Evolutionary conservation across 2,329 filamentous ascomycete genomes (phyloP), one percentile per base, ranked within the genome.

Genomic region (Curvularia spicifera): DNA sequence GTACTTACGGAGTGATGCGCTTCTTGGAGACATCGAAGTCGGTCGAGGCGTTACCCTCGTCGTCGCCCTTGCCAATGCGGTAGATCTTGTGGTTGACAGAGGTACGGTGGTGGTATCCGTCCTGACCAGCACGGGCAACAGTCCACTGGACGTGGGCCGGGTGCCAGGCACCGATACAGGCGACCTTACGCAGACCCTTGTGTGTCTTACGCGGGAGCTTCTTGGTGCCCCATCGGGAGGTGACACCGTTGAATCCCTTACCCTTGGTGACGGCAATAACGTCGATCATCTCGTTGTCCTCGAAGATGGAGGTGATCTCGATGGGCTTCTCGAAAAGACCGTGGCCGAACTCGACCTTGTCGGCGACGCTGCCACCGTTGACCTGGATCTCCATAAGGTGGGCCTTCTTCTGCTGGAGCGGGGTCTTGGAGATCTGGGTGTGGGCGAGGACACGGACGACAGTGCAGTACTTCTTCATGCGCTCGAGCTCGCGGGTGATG

Each of bases 401-500:
- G 78, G 95, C 94, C 91, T 98, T 99, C 93, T 99, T 99, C 88
- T 99, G 95, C 91, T 97, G 98, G 83, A 99, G 90, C 68, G 95
- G 94, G 64, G 95, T 98, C 90, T 96, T 94, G 89, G 90, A 89
- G 88, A 98, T 93, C 86, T 99, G 95, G 75, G 95, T 97, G 90
- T 99, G 95, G 82, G 95, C 94, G 81, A 99, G 93, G 73, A 99
- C 89, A 83, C 95, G 95, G 86, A 99, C 91, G 82, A 98, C 93
- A 75, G 93, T 95, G 91, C 94, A 97, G 92, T 99, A 99, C 88
- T 98, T 98, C 92, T 97, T 97, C 85, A 99, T 98, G 84, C 95
- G 93, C 90, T 98, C 95, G 79, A 99, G 89, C 84, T 99, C 95
- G 80, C 91, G 91, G 82, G 91, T 93, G 86, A 98, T 90, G 78